Evolutionary conservation across 2,329 filamentous ascomycete species (phyloP).

Genomic region (Beauveria asiatica): DNA sequence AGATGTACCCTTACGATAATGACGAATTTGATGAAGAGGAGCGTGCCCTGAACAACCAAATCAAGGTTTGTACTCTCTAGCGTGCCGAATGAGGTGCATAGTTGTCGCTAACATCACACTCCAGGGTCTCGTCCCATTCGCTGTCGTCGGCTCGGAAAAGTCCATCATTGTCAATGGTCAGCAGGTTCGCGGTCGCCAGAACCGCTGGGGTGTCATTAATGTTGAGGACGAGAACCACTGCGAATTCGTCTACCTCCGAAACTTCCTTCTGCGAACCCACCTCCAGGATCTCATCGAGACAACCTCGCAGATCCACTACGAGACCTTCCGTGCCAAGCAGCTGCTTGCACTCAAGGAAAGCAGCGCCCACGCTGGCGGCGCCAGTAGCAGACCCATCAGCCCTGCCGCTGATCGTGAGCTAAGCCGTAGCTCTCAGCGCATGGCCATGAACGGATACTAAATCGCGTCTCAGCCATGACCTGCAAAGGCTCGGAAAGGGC

Average conservation of each 20-base stretch:
- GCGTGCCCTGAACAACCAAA: constrained; percentile 83
- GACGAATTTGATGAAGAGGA: constrained; percentile 98
- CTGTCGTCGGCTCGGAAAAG: constrained; percentile 96
- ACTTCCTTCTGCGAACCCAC: constrained; percentile 97
- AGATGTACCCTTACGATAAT: constrained; percentile 99
- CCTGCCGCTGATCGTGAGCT: constrained; percentile 90
- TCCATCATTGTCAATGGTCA: constrained; percentile 95
- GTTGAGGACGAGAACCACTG: constrained; percentile 99
- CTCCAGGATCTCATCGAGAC: constrained; percentile 98
- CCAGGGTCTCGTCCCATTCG: constrained; percentile 89
- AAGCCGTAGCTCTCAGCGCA: constrained; percentile 92
- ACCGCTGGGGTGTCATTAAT: constrained; percentile 99
- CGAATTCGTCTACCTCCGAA: constrained; percentile 96
- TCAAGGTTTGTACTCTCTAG: constrained; percentile 63
- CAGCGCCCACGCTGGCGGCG: constrained; percentile 66
- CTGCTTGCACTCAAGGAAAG: constrained; percentile 96
- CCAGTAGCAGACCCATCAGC: constrained; percentile 82
- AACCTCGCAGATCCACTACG: constrained; percentile 99
- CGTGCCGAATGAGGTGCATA: neutral
- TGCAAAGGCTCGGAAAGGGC: neutral
- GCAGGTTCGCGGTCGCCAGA: constrained; percentile 94
- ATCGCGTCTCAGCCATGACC: neutral
- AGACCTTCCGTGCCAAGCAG: constrained; percentile 99
- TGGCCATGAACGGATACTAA: constrained; percentile 99
- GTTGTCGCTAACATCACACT: constrained; percentile 24